Base-by-base conservation (phyloP, 2,329 filamentous ascomycete species). In the Calonectria ilicicola region DNA sequence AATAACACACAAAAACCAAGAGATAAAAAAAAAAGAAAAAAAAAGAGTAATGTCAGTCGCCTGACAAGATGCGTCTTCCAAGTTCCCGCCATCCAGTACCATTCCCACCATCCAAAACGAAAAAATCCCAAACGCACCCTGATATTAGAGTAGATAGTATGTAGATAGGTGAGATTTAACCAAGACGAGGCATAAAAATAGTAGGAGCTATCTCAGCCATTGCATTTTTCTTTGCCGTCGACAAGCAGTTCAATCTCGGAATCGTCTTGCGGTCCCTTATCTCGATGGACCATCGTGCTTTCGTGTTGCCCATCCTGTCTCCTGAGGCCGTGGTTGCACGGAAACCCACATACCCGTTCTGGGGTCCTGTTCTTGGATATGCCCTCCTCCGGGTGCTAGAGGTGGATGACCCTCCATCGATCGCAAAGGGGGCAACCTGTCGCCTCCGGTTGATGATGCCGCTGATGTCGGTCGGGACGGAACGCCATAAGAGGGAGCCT, bases 401-500 rank as follows among this genome's bases (percentile, higher is more conserved):
- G 77, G 74, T 7, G 79, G 76, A 15, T 75, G 79, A 5, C 82
- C 82, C 49, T 90, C 88, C 74, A 90, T 85, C 6, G 79, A 75
- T 64, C 88, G 83, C 44, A 90, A 76, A 2, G 88, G 87, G 5
- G 88, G 88, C 3, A 90, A 81, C 68, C 87, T 83, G 12, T 88
- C 86, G 15, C 82, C 82, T 6, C 83, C 82, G 1, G 81, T 80
- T 2, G 84, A 82, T 8, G 84, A 82, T n/a, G 83, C 77, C 10
- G 83, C 81, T 3, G 85, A 84, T 7, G 80, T 79, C n/a, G 83
- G 84, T 1, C 84, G 83, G 46, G 84, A 82, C 21, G 83, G 81
- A 29, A 79, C 75, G 9, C 83, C 80, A 67, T 87, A 88, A 5
- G 76, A 77, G 6, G 83, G 80, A 14, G 83, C 79, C 15, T 85